Evolutionary conservation across 495 filamentous ascomycete genomes (phyloP).

Genomic region (Penicillium nucicola): DNA sequence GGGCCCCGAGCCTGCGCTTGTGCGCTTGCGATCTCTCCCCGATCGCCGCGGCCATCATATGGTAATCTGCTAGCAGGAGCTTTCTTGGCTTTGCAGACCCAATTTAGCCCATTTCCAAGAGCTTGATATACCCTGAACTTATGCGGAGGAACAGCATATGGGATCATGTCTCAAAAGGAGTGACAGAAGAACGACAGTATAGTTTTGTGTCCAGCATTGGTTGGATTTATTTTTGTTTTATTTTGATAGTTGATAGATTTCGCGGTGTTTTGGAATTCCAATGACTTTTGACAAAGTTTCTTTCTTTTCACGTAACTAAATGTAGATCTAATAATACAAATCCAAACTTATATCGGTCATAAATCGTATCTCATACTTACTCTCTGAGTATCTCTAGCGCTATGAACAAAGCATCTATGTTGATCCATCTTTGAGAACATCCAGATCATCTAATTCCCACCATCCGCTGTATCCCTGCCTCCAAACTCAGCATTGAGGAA

Average conservation of each 20-base stretch:
- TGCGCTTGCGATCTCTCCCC: not conserved
- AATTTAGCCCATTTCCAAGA: not conserved
- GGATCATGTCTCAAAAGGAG: slow-evolving; percentile 4
- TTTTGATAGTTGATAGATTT: slow-evolving; percentile 4
- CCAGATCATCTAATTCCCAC: slow-evolving; percentile 8
- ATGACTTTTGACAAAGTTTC: not conserved
- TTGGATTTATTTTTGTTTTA: slow-evolving; percentile 1
- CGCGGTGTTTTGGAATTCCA: not conserved
- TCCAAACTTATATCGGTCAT: slow-evolving; percentile 1
- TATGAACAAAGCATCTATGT: slow-evolving; percentile 3
- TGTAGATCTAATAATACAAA: not conserved
- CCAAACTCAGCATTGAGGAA: slow-evolving; percentile 45
- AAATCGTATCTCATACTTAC: slow-evolving; percentile 14
- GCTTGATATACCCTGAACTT: slow-evolving; percentile 1
- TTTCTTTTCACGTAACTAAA: not conserved
- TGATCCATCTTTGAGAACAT: not conserved
- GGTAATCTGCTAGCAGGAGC: not conserved
- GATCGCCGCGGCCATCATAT: not conserved
- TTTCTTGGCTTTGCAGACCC: not conserved
- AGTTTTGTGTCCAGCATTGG: not conserved
- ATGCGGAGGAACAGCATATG: slow-evolving; percentile 4
- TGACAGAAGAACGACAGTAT: slow-evolving; percentile 4
- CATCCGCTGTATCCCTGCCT: slow-evolving; percentile 16
- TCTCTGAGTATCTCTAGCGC: slow-evolving; percentile 1
- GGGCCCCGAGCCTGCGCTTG: not conserved